Evolutionary conservation across 352 stramenopile species (phyloP).

Genomic region (Phytopythium mirpurense): DNA sequence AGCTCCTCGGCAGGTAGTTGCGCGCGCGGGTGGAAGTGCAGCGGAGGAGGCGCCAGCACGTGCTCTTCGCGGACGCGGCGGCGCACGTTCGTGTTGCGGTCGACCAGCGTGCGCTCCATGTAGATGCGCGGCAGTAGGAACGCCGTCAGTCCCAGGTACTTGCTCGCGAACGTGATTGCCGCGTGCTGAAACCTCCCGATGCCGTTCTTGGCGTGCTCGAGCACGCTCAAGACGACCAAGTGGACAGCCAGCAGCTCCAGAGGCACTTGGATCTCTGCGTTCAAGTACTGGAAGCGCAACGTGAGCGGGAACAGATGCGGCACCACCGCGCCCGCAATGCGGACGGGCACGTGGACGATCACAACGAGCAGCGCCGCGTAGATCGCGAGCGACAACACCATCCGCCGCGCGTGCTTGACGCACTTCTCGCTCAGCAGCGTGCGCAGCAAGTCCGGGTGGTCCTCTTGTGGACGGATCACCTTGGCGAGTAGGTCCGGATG

Average conservation of each 20-base stretch:
- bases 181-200: conserved; percentile 75
- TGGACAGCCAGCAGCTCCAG: conserved; percentile 95
- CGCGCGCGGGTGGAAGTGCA: conserved; percentile 77
- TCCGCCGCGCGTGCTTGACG: conserved; percentile 91
- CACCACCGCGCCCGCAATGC: conserved; percentile 41
- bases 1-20: conserved; percentile 66
- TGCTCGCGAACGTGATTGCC: conserved; percentile 50
- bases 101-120: conserved; percentile 21
- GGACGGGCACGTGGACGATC: conserved; percentile 85
- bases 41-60: conserved; percentile 60
- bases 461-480: conserved; percentile 92
- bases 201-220: conserved; percentile 90
- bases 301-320: conserved; percentile 63
- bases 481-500: conserved; percentile 91
- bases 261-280: conserved; percentile 93
- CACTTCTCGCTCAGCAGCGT: conserved; percentile 93
- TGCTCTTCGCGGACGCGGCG: conserved; percentile 4
- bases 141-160: conserved; percentile 60
- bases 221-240: conserved; percentile 91
- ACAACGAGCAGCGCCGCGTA: conserved; percentile 87
- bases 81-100: background rate
- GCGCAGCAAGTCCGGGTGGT: conserved; percentile 94
- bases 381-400: conserved; percentile 90
- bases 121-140: conserved; percentile 61
- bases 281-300: conserved; percentile 91